Base-by-base conservation (phyloP, 495 filamentous ascomycete genomes). In the Parathielavia hyrcaniae region DNA sequence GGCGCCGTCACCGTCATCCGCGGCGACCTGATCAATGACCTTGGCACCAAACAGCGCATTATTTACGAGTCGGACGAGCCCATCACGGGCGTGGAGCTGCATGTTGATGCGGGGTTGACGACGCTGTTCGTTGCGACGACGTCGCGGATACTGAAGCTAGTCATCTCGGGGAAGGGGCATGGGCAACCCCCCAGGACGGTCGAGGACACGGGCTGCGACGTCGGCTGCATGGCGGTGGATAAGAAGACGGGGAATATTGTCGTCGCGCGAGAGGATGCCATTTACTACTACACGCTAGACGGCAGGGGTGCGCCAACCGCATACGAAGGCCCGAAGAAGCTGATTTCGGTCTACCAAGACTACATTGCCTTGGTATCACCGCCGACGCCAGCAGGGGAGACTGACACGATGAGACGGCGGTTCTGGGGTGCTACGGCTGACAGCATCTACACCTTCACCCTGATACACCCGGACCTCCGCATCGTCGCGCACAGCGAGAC, bases 21-120 rank as follows among this genome's bases (percentile, higher is more conserved):
- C 40, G 93, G 93, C 53, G 93, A 98, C 71, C 74, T 98, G 47
- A 91, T 98, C 58, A 89, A 97, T 69, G 95, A 97, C 69, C 83
- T 91, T 58, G 93, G 93, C n/a, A 88, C 93, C 38, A 91, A 90
- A 68, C 93, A 98, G 69, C 83, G 95, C 22, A 92, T 92, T 30
- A 90, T 98, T 30, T 95, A 95, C 72, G 93, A 97, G 65, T 96
- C 91, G 3, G 91, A 97, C 63, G 93, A 98, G 64, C 93, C 93
- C 0, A 86, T 98, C 39, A 98, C 93, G 0, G 93, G 90, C 5
- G 85, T 96, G 20, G 87, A 89, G 54, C 83, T 95, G 60, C 78
- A 82, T 32, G 81, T 85, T 55, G 84, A 84, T 10, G 70, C 69
- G 2, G 82, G 73, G 50, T 65, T 80, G 50, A 91, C 85, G 1